Base-by-base conservation (phyloP, 129 eudicot genomes). In the Flaveria trinervia region DNA sequence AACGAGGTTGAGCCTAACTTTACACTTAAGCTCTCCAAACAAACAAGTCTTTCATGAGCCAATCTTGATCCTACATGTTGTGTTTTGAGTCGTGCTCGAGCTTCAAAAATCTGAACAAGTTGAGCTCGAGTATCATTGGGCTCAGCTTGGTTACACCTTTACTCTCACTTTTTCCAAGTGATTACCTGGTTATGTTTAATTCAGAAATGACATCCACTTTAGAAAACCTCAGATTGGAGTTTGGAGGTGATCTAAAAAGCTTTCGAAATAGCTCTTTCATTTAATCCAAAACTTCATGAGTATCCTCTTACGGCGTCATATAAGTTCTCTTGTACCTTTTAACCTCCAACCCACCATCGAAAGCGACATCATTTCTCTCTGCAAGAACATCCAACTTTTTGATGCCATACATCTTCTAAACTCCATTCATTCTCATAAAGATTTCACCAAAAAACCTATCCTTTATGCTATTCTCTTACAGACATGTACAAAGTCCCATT, bases 381-480 rank as follows among this genome's bases (percentile, higher is more conserved):
- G 95, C 85, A 87, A 77, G 81, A 74, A 68, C 54, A 88, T 86
- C 65, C 76, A 65, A 5, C 84, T 88, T 73, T 70, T 54, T 8
- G 84, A 90, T 30, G 96, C 97, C 70, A 75, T 93, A 4, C 62
- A 41, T 25, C 84, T 86, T 51, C 74, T 90, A 45, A 90, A 88
- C 72, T 71, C 86, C 50, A 56, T 13, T 33, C 76, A 78, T 23
- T 78, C 83, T 16, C 49, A 25, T 1, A 23, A 70, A 52, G 14
- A 14, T 39, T 17, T 80, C 70, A 55, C 79, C 57, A 72, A 77
- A 9, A 89, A 92, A 71, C 97, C 96, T n/a, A 70, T 93, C 71
- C 43, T 87, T 5, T 93, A 86, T 79, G 98, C 97, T 17, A 69
- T 87, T 48, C 78, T 90, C 20, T 65, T 93, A 28, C 98, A 93